Evolutionary conservation across 768 basidiomycete species (phyloP).

Genomic region (Agrocybe chaxingu): DNA sequence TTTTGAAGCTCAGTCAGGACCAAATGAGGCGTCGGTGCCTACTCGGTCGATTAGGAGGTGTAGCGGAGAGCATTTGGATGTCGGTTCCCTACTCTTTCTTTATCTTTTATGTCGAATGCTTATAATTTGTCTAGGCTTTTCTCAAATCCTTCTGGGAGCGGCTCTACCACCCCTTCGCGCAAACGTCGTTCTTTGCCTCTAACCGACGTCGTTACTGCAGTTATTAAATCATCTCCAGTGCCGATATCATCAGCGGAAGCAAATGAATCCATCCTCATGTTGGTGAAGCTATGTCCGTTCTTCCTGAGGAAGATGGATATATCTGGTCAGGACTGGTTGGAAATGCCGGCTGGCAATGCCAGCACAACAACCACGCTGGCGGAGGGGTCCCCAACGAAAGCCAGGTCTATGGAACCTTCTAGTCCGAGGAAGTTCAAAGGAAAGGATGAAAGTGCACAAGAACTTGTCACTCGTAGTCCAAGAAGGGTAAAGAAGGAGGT

Average conservation of each 20-base stretch:
- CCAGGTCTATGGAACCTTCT: slow-evolving; percentile 28
- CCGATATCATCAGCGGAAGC: slow-evolving; percentile 79
- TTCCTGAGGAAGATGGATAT: slow-evolving; percentile 68
- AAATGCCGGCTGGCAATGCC: slow-evolving; percentile 52
- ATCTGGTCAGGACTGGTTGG: slow-evolving; percentile 54
- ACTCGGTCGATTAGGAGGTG: slow-evolving; percentile 70
- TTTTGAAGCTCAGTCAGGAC: slow-evolving; percentile 72
- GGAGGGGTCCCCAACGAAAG: slow-evolving; percentile 40
- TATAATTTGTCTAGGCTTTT: slow-evolving; percentile 53
- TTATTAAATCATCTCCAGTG: slow-evolving; percentile 79
- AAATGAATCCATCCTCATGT: slow-evolving; percentile 65
- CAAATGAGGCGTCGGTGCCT: slow-evolving; percentile 75
- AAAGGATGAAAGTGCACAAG: slow-evolving; percentile 58
- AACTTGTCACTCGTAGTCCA: slow-evolving; percentile 68
- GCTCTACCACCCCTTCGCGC: slow-evolving; percentile 54
- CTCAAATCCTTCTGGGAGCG: slow-evolving; percentile 51
- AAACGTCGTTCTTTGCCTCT: slow-evolving; percentile 71
- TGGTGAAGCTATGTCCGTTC: slow-evolving; percentile 73
- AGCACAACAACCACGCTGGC: slow-evolving; percentile 14
- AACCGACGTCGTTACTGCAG: slow-evolving; percentile 62
- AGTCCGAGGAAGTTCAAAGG: slow-evolving; percentile 48
- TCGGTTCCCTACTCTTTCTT: slow-evolving; percentile 28
- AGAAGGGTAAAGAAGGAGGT: slow-evolving; percentile 65
- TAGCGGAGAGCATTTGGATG: slow-evolving; percentile 92
- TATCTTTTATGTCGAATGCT: not conserved